Evolutionary conservation across 345 rosid genomes (phyloP).

Genomic region (Gossypium rotundifolium): DNA sequence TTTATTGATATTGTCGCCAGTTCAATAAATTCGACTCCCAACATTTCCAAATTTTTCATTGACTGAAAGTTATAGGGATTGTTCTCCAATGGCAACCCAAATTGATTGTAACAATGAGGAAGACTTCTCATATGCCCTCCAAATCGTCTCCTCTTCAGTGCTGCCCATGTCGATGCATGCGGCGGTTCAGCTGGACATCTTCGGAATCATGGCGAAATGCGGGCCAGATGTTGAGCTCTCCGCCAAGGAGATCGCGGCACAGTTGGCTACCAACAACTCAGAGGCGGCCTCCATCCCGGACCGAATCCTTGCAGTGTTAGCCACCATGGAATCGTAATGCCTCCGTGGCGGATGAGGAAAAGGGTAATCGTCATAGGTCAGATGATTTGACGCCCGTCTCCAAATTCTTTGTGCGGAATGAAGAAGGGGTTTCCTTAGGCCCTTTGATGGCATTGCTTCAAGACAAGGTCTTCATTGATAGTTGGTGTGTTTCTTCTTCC

Average conservation of each 20-base stretch:
- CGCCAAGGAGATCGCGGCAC: slow-evolving; percentile 23
- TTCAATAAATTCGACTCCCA: background rate
- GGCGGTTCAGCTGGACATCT: slow-evolving; percentile 26
- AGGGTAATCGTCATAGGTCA: background rate
- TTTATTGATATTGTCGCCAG: no score
- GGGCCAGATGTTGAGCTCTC: slow-evolving; percentile 26
- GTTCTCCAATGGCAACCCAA: background rate
- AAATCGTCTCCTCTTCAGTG: background rate
- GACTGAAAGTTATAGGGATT: no score
- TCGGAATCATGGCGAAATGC: slow-evolving; percentile 28
- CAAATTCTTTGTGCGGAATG: background rate
- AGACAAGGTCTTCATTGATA: background rate
- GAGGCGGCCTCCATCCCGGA: background rate
- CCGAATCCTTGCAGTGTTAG: background rate
- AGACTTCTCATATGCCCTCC: slow-evolving; percentile 16
- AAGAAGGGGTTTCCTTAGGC: background rate
- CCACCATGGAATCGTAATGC: background rate
- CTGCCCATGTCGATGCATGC: slow-evolving; percentile 18
- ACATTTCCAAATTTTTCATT: no score
- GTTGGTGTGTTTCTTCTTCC: background rate
- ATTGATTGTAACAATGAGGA: slow-evolving; percentile 1
- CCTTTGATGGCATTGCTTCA: background rate
- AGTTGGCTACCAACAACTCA: background rate
- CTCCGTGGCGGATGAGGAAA: background rate
- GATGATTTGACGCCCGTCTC: background rate